Evolutionary conservation across 225 moss, liverwort and hornwort species (phyloP), one percentile per base, ranked within the genome.

Genomic region (Pleurozium schreberi): DNA sequence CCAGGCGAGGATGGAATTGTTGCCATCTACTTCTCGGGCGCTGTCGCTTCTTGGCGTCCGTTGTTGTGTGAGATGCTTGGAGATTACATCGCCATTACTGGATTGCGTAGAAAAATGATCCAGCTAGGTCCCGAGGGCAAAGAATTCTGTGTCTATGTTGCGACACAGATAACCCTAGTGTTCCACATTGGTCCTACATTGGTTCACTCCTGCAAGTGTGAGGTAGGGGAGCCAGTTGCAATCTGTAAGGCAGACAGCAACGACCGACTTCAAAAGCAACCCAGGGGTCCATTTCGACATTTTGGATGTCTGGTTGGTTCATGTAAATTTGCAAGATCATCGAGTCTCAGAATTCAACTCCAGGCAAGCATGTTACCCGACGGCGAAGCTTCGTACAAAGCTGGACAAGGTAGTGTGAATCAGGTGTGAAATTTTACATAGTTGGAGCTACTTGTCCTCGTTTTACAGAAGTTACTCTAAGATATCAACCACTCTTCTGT

Each of bases 21-120:
- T 53, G 64, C 83, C 86, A 91, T 97, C 68, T 97, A 93, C 77
- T 97, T 96, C 88, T 92, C 95, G 81, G 93, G 95, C 18, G 87
- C 93, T 36, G 92, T 94, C 86, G 93, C 94, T 83, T 91, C 96
- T 82, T 97, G 97, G 97, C 96, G 95, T 77, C 94, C 97, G 40
- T 69, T 96, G 63, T 87, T 97, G 92, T 91, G 93, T 87, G 93
- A 90, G 62, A 91, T 90, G 83, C 82, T 96, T 82, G 95, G 93
- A 87, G 92, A 84, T 57, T 96, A 91, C 86, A 81, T 96, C 38
- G 91, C 89, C n/a, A 88, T 97, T 60, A 92, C 89, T 90, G 96
- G 96, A 85, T 90, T 97, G 86, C 93, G 93, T 80, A 93, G 81
- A 80, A 96, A 96, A 89, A 69, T 92, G 65, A 90, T 97, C 71